Evolutionary conservation across 2,329 filamentous ascomycete species (phyloP), one percentile per base, ranked within the genome.

Genomic region (Nigrospora osmanthi): DNA sequence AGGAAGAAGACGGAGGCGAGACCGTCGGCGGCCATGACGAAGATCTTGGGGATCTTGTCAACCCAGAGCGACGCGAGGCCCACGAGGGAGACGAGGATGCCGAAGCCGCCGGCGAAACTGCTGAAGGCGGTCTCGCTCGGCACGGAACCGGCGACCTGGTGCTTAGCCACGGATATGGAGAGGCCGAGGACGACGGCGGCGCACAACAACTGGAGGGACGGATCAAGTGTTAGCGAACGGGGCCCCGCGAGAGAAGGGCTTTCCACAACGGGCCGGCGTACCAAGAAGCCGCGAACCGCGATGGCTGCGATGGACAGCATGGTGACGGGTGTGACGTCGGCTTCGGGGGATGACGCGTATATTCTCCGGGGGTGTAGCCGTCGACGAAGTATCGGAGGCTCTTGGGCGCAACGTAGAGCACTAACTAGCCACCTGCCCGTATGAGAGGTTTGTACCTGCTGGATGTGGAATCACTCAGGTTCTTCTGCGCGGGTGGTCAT

Each of bases 91-190:
- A 56, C 54, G 14, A 64, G 47, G 38, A 64, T 49, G 17, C 62
- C 61, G 32, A 63, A 62, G 1, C 57, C 61, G 19, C 61, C 61
- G 2, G 53, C 51, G 45, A 63, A 63, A 48, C 54, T 56, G 38
- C 54, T 55, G 47, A 62, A 64, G 5, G 59, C 58, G 2, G 60
- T 63, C 41, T 61, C 58, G 14, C 57, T 42, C 0, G 61, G 60
- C 1, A 55, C 52, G 11, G 43, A 48, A 35, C 55, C 58, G 14
- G 55, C 9, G 0, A 32, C 42, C 38, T 63, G 61, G 2, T 59
- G 54, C 43, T 64, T 63, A 19, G 59, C 55, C 12, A 62, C 54
- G 7, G 56, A 56, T 2, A 60, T 52, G 11, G 61, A 62, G 13
- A 64, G 46, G 11, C 56, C 61, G 13, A 64, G 51, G 28, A 64